A percentile compares a stretch with the other conserved stretches of the same genome.
Conservation (phyloP, 306 rosid genomes). For the Rosa lucieae region DNA sequence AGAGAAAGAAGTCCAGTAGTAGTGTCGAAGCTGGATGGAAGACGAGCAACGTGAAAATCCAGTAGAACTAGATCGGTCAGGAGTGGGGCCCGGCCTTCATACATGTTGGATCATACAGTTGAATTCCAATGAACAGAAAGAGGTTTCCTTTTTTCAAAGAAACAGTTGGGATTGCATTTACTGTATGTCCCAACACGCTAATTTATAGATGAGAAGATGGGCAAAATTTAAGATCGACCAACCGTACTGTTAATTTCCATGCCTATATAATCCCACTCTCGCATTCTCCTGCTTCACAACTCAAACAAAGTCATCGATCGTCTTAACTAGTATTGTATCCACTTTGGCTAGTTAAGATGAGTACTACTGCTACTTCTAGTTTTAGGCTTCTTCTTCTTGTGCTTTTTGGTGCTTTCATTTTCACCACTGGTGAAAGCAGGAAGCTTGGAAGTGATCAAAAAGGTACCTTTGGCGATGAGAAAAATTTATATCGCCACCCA, state of each 20-base stretch:
- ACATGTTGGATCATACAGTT: neutral
- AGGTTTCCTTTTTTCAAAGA: slow-evolving; percentile 24
- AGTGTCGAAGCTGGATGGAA: neutral
- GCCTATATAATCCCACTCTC: slow-evolving; percentile 38
- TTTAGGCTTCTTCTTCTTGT: slow-evolving; percentile 42
- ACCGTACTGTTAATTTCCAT: slow-evolving; percentile 20
- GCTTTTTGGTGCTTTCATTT: slow-evolving; percentile 51
- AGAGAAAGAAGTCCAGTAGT: neutral
- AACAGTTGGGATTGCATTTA: slow-evolving; percentile 54
- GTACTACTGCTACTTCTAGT: neutral
- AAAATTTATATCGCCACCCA: slow-evolving; percentile 22
- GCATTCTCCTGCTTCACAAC: slow-evolving; percentile 6
- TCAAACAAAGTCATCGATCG: neutral
- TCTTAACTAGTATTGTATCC: neutral
- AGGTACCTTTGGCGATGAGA: slow-evolving; percentile 39
- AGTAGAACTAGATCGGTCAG: neutral
- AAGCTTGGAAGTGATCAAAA: slow-evolving; percentile 42
- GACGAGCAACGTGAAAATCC: slow-evolving; percentile 7
- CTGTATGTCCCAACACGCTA: slow-evolving; percentile 26
- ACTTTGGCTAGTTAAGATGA: slow-evolving; percentile 18
- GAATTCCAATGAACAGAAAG: neutral
- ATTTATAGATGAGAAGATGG: slow-evolving; percentile 47
- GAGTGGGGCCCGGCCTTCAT: slow-evolving; percentile 20
- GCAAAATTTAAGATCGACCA: slow-evolving; percentile 35
- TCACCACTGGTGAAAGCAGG: slow-evolving; percentile 52